These are phyloP conservation scores for Aspergillus hiratsukae DNA, from an alignment of 2,329 filamentous ascomycete genomes.

Conservation along the genomic window DNA sequence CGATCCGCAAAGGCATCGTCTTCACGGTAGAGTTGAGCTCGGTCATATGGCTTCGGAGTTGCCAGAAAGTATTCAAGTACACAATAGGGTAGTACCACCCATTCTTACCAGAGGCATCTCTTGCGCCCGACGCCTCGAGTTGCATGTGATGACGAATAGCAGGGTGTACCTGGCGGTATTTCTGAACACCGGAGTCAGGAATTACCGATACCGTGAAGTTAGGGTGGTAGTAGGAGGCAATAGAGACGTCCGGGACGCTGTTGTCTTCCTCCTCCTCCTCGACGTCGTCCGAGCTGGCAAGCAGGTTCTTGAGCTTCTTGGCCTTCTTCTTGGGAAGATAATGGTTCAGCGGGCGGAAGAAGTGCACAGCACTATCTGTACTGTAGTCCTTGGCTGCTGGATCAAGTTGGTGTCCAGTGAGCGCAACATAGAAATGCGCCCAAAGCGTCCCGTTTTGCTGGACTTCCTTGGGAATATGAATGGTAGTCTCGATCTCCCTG, in stretches of 20 bases:
- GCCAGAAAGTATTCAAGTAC: slow-evolving; percentile 96
- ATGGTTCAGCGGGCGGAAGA: slow-evolving; percentile 78
- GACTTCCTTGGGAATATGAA: slow-evolving; percentile 71
- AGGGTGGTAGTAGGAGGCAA: slow-evolving; percentile 87
- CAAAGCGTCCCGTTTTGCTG: slow-evolving; percentile 92
- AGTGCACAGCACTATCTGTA: slow-evolving; percentile 71
- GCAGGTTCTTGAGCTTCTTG: slow-evolving; percentile 78
- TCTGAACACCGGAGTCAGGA: slow-evolving; percentile 68
- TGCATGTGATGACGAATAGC: slow-evolving; percentile 73
- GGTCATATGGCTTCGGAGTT: slow-evolving; percentile 85
- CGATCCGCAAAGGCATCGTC: slow-evolving; percentile 74
- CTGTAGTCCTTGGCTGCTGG: slow-evolving; percentile 70
- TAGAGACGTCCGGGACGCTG: slow-evolving; percentile 59
- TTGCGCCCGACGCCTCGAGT: slow-evolving; percentile 72
- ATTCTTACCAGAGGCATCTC: slow-evolving; percentile 80
- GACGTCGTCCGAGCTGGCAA: slow-evolving; percentile 53
- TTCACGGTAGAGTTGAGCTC: slow-evolving; percentile 86
- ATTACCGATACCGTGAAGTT: slow-evolving; percentile 89
- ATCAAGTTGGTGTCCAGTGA: slow-evolving; percentile 71
- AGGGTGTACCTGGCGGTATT: slow-evolving; percentile 64
- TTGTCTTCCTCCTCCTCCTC: slow-evolving; percentile 51
- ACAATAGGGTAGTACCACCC: slow-evolving; percentile 91
- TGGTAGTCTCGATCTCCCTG: slow-evolving; percentile 69
- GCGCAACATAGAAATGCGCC: slow-evolving; percentile 86
- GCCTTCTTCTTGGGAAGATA: slow-evolving; percentile 89